A percentile compares a stretch with the other conserved stretches of the same genome.
These are phyloP conservation scores for Trichomonascus vanleenenianus DNA, from an alignment of 805 yeast species.

Conservation along the genomic window DNA sequence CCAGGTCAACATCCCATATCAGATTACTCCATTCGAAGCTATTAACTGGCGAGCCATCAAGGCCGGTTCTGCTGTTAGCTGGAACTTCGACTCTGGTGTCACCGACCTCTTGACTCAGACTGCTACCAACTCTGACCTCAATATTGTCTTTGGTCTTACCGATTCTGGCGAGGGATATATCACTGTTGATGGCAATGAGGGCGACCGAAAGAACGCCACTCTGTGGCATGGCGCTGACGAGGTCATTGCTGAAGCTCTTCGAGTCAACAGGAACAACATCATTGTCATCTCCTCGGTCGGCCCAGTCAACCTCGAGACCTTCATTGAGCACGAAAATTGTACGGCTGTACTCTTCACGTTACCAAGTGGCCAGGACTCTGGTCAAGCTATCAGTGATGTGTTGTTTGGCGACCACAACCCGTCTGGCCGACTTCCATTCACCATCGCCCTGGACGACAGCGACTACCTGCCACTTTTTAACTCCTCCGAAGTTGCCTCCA, in stretches of 20 bases:
- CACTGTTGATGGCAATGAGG: conserved; percentile 49
- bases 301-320: conserved; percentile 48
- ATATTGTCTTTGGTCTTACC: conserved; percentile 47
- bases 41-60: conserved; percentile 40
- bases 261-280: conserved; percentile 44
- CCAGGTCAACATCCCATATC: conserved; percentile 46
- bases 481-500: conserved; percentile 20
- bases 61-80: conserved; percentile 40
- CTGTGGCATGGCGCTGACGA: conserved; percentile 54
- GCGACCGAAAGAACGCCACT: conserved; percentile 47
- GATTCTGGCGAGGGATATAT: conserved; percentile 54
- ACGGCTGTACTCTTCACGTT: conserved; percentile 50
- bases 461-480: conserved; percentile 42
- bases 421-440: conserved; percentile 56
- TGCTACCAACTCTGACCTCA: conserved; percentile 44
- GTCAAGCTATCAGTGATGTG: conserved; percentile 50
- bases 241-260: conserved; percentile 41
- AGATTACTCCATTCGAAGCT: conserved; percentile 53
- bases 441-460: conserved; percentile 45
- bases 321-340: conserved; percentile 49
- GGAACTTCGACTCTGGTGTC: conserved; percentile 39
- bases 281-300: conserved; percentile 57
- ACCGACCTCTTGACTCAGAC: conserved; percentile 31
- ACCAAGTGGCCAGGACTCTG: conserved; percentile 50
- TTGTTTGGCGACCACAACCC: conserved; percentile 57